phyloP scores from a whole-genome alignment of 176 grass and related monocot species.

The Cenchrus americanus region DNA sequence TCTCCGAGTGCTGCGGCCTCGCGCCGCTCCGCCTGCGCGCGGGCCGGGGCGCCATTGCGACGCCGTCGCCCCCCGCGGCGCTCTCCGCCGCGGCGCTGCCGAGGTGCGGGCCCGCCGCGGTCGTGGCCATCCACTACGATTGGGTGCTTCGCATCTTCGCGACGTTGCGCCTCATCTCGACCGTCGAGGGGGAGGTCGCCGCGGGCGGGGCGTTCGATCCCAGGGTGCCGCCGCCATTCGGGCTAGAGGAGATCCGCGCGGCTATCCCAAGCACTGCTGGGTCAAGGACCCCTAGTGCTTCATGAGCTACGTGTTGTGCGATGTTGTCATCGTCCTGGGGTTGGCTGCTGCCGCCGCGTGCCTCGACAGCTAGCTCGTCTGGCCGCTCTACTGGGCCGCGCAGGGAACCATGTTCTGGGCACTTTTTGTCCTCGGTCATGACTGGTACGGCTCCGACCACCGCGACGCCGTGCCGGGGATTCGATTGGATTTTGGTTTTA shows the following conservation, averaged over 20 bases:
- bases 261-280: conserved; percentile 97
- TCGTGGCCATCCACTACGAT: conserved; percentile 59
- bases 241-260: conserved; percentile 79
- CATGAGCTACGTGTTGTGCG: conserved; percentile 86
- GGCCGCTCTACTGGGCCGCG: conserved; percentile 95
- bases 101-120: conserved; percentile 17
- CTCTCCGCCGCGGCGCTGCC: conserved; percentile 44
- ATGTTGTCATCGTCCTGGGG: conserved; percentile 74
- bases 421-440: conserved; percentile 93
- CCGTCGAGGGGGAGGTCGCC: conserved; percentile 46
- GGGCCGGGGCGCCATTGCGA: conserved; percentile 55
- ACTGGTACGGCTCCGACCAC: conserved; percentile 59
- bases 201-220: conserved; percentile 62
- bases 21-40: conserved; percentile 58
- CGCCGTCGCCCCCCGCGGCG: conserved; percentile 15
- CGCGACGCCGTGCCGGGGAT: background rate
- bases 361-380: conserved; percentile 80
- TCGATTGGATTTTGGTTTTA: background rate
- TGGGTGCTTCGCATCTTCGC: conserved; percentile 86
- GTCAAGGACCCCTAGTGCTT: conserved; percentile 86
- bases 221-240: conserved; percentile 75
- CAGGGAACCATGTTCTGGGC: conserved; percentile 99
- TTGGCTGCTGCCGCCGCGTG: conserved; percentile 77
- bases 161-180: conserved; percentile 41
- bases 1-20: conserved; percentile 70